phyloP scores from a whole-genome alignment of 768 basidiomycete species.

The Hericium coralloides region DNA sequence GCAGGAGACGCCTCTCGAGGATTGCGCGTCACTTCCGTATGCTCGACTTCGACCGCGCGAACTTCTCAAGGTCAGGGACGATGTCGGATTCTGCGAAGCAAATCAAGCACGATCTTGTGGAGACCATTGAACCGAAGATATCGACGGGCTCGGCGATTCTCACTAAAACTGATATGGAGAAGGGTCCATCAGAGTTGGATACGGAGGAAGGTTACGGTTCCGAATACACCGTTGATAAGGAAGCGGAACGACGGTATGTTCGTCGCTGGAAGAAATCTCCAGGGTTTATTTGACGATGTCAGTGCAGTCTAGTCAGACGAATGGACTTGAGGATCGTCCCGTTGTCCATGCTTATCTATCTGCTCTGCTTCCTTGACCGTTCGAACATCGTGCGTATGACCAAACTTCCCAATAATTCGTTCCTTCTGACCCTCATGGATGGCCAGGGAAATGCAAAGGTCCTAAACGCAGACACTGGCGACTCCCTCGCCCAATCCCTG shows the following conservation, averaged over 20 bases:
- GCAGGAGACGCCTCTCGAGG: too few species aligned
- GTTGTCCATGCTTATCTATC: constrained; percentile 28
- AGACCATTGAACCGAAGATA: too few species aligned
- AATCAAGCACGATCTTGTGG: too few species aligned
- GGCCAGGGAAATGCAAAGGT: constrained; percentile 12
- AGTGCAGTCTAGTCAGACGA: constrained; percentile 16
- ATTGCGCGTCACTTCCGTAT: too few species aligned
- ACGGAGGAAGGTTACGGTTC: neutral
- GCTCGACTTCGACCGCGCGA: too few species aligned
- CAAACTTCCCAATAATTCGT: neutral
- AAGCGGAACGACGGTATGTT: neutral
- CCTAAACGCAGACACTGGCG: constrained; percentile 12
- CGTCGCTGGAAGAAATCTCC: neutral
- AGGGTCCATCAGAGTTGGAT: neutral
- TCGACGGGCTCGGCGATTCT: too few species aligned
- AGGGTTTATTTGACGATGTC: neutral
- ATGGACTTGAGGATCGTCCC: constrained; percentile 28
- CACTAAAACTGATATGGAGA: neutral
- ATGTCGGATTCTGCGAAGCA: too few species aligned
- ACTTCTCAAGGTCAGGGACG: too few species aligned
- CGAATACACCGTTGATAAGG: neutral
- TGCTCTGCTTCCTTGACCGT: constrained; percentile 24
- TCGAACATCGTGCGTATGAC: constrained; percentile 16
- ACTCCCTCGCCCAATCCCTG: constrained; percentile 10
- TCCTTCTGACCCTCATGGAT: neutral